phyloP scores from a whole-genome alignment of 2,329 filamentous ascomycete genomes.

The Parafenestella ontariensis region DNA sequence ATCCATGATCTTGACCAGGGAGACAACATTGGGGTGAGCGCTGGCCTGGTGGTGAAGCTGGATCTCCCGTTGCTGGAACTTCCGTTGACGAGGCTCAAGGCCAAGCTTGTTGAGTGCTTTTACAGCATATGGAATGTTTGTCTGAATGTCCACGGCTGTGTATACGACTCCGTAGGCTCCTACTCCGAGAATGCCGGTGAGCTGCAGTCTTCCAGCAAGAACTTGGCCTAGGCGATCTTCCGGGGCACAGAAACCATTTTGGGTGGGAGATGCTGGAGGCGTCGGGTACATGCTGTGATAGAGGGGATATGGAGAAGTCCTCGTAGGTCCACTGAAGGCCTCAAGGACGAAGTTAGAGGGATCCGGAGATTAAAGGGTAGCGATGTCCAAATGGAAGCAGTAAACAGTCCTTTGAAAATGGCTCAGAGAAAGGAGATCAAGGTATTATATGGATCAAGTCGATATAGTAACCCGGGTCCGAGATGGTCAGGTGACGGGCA shows the following conservation, averaged over 20 bases:
- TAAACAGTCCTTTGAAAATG: constrained; percentile 11
- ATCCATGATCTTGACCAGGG: constrained; percentile 92
- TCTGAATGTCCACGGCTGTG: constrained; percentile 82
- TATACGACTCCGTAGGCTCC: constrained; percentile 98
- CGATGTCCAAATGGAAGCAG: constrained; percentile 11
- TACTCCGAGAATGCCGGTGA: constrained; percentile 85
- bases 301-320: constrained; percentile 34
- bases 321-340: constrained; percentile 51
- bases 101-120: constrained; percentile 96
- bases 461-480: constrained; percentile 21
- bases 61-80: constrained; percentile 93
- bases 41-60: constrained; percentile 88
- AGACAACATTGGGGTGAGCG: constrained; percentile 90
- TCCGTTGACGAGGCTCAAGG: constrained; percentile 83
- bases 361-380: constrained; percentile 23
- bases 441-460: constrained; percentile 21
- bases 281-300: constrained; percentile 56
- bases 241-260: constrained; percentile 60
- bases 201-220: constrained; percentile 81
- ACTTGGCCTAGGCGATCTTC: constrained; percentile 87
- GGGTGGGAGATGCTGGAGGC: constrained; percentile 57
- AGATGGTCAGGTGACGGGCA: constrained; percentile 30
- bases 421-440: constrained; percentile 11
- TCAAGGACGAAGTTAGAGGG: constrained; percentile 42
- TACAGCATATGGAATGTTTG: constrained; percentile 84